Evolutionary conservation across 768 basidiomycete genomes (phyloP), one percentile per base, ranked within the genome.

Genomic region (Pilatotrama ljubarskyi): DNA sequence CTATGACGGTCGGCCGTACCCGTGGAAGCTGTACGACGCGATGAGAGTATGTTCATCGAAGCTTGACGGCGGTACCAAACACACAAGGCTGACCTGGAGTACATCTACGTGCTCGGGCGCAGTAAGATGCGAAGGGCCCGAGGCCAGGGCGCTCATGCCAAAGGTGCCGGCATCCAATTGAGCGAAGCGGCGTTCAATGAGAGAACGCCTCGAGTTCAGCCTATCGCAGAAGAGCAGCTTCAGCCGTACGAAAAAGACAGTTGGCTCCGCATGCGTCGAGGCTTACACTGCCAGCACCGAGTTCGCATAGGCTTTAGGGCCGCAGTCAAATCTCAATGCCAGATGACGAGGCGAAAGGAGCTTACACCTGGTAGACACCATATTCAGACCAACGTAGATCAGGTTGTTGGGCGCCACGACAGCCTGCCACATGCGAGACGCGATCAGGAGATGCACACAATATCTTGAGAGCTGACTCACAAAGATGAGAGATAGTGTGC

Each of bases 361-460:
- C 52, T 35, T 32, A 54, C 52, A 54, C 43, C 52, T 43, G n/a
- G 52, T 54, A 1, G 41, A 43, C n/a, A 54, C 41, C 52, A 54
- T 54, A 29, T 54, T 54, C 0, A 54, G n/a, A 0, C n/a, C 52
- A 2, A 54, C 29, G 7, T 54, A 54, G 10, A 54, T 54, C 10
- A 54, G 26, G 26, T 54, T 54, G 26, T 44, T 54, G 9, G 52
- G 52, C 7, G 22, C 29, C 0, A 54, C 52, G 11, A 54, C 29
- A 2, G 52, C 52, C 41, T 54, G 26, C 1, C n/a, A 18, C 15
- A 22, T 29, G 22, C 24, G n/a, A n/a, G n/a, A n/a, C n/a, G n/a
- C n/a, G n/a, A n/a, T 29, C 44, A 51, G 11, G 10, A 24, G 7
- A 38, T 37, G 4, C 26, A n/a, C n/a, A n/a, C n/a, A n/a, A n/a